These are phyloP conservation scores for Blastocystis sp. DNA, from an alignment of 352 stramenopile genomes.

Conservation along the genomic window DNA sequence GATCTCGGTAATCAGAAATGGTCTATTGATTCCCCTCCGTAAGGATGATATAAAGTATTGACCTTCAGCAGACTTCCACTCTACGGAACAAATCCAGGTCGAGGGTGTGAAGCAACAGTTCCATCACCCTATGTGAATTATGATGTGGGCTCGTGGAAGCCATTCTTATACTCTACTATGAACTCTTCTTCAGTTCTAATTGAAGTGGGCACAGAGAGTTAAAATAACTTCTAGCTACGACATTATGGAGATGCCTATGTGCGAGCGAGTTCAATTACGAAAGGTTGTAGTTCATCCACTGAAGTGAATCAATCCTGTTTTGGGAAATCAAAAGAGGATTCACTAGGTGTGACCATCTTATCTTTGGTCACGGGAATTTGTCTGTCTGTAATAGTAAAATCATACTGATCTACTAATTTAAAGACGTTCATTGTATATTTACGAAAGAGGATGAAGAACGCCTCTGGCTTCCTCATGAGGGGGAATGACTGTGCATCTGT, in stretches of 20 bases:
- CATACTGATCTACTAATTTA: background rate
- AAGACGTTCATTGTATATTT: background rate
- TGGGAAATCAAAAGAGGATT: background rate
- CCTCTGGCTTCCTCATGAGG: background rate
- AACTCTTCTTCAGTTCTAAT: background rate
- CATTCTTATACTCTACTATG: background rate
- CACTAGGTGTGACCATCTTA: background rate
- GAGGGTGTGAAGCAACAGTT: background rate
- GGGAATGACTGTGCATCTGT: background rate
- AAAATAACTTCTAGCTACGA: background rate
- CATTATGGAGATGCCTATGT: conserved; percentile 9
- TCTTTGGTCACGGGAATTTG: background rate
- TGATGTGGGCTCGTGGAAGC: background rate
- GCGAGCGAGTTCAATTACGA: background rate
- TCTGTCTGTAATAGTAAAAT: background rate
- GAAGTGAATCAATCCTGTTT: background rate
- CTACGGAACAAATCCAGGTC: background rate
- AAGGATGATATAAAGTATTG: background rate
- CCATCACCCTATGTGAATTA: background rate
- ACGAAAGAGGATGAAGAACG: background rate
- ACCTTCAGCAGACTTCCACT: background rate
- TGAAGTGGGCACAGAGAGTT: background rate
- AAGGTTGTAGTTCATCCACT: background rate
- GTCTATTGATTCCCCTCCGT: conserved; percentile 28
- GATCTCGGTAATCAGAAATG: background rate